phyloP scores from a whole-genome alignment of 176 grass and related monocot species.

The Musa acuminata region DNA sequence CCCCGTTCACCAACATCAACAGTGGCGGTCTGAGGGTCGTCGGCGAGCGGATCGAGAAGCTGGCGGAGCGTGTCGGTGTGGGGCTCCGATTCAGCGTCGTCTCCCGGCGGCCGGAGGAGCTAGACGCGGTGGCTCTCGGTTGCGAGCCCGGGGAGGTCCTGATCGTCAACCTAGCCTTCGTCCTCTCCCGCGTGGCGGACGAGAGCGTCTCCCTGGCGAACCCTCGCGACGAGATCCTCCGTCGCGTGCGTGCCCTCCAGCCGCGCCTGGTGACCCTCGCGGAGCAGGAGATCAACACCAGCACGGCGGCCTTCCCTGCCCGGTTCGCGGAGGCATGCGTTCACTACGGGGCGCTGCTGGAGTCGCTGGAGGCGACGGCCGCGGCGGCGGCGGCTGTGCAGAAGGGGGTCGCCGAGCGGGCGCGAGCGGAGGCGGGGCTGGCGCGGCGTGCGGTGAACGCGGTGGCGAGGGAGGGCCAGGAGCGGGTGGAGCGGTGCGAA shows the following conservation, averaged over 20 bases:
- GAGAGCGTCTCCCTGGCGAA: not conserved
- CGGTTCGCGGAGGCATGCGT: not conserved
- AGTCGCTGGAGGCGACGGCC: not conserved
- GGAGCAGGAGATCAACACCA: too few relatives aligned
- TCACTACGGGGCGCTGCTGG: slow-evolving; percentile 1
- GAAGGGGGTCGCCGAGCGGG: too few relatives aligned
- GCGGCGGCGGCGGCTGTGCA: too few relatives aligned
- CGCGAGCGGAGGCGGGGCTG: too few relatives aligned
- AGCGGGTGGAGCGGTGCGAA: not conserved
- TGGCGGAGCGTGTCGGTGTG: not conserved
- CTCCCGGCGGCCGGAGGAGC: not conserved
- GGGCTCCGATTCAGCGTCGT: not conserved
- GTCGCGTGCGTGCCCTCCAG: not conserved
- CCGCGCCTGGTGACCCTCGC: not conserved
- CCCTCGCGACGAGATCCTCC: slow-evolving; percentile 1
- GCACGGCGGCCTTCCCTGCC: not conserved
- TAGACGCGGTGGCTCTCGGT: not conserved
- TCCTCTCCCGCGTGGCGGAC: not conserved
- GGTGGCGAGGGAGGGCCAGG: not conserved
- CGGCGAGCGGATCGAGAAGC: not conserved
- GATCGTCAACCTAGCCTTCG: not conserved
- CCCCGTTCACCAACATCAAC: not conserved
- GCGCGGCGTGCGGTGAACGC: not conserved
- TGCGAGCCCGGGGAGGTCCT: not conserved
- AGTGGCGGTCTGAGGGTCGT: not conserved